Evolutionary conservation across 176 grass and related monocot genomes (phyloP), one percentile per base, ranked within the genome.

Genomic region (Cenchrus fungigraminus): DNA sequence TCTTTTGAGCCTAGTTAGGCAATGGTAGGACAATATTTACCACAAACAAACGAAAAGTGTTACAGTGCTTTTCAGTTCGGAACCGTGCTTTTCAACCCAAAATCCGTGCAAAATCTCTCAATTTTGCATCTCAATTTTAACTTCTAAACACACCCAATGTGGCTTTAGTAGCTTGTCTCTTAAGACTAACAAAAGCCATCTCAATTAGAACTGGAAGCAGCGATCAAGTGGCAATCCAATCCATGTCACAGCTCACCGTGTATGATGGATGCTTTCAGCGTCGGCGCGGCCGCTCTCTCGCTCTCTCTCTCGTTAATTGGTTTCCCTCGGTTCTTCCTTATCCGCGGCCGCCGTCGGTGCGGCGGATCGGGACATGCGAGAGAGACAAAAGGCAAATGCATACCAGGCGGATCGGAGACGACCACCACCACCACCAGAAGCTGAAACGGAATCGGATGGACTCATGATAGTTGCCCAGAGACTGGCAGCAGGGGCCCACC

Each of bases 341-440:
- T 76, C 73, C 73, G 52, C 17, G 17, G 52, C 73, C 9, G 31
- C 73, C 34, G 73, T 76, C 52, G 51, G 73, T 76, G 53, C 52
- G 5, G 56, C 3, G 73, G 12, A 56, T 56, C 73, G 14, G 73
- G 73, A 22, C 57, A 9, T 9, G 57, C 3, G 57, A n/a, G 57
- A n/a, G 57, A 9, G 57, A 22, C 19, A 60, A n/a, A 59, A 59
- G 17, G 57, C 20, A 9, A 9, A 60, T 22, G 57, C 57, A 60
- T 58, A 58, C 17, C n/a, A 59, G 57, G 19, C 57, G 57, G 6
- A 5, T 20, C 19, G 52, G 6, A 9, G 57, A 59, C n/a, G 57
- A n/a, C 55, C 44, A 45, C 1, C 45, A 44, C 43, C 15, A 60
- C 20, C 57, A n/a, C 20, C 20, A 60, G 57, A 60, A 60, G 57